Evolutionary conservation across 129 eudicot genomes (phyloP), one percentile per base, ranked within the genome.

Genomic region (Escallonia rubra): DNA sequence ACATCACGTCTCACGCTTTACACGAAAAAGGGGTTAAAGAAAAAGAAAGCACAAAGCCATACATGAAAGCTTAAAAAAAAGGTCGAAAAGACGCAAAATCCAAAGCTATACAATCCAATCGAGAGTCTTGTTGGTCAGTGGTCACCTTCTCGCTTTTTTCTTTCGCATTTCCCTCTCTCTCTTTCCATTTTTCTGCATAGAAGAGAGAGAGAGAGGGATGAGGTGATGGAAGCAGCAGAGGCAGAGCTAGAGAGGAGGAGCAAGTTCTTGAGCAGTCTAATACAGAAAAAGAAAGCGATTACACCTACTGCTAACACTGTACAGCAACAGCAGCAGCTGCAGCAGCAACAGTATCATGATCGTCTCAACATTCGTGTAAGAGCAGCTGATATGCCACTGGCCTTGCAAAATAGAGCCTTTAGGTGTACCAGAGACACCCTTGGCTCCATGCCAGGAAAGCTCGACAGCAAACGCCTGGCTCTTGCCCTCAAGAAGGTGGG

Each of bases 171-270:
- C 55, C 55, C 10, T 50, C 55, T 4, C 12, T 8, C 55, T 50
- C 55, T 50, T n/a, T 50, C 10, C 3, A 4, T 50, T 9, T 11
- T 8, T 50, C 55, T 50, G 13, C 55, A 50, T 50, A 8, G 55
- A 6, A 11, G 55, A 50, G 10, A 8, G 10, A 50, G 5, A 8
- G 3, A 50, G 10, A 50, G 3, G 10, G 55, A 5, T 4, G 3
- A 50, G 55, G 10, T 5, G 10, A 9, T 50, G 96, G 89, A 80
- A 53, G 76, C 66, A 70, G 98, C 91, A 68, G 96, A 88, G 67
- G 73, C 79, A 65, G 98, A 92, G 66, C 64, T 92, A 61, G 98
- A 92, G 83, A 92, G 95, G 63, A 88, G 98, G 65, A 92, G 96
- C 84, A 86, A 86, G 69, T 92, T 88, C 72, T 50, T 50, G 13